phyloP scores from a whole-genome alignment of 129 eudicot species.

The Flaveria trinervia region DNA sequence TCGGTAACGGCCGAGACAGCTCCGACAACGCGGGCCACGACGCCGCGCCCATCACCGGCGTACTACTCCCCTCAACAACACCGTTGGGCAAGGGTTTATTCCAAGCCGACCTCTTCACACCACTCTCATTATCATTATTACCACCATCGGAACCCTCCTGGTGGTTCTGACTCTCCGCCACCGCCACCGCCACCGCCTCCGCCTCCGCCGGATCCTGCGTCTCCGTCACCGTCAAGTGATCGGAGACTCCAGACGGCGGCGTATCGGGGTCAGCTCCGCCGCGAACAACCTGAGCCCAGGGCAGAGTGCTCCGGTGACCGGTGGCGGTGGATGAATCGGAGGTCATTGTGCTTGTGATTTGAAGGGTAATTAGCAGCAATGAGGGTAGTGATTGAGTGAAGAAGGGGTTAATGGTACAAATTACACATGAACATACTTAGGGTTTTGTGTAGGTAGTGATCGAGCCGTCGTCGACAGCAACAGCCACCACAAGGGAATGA shows the following conservation, averaged over 20 bases:
- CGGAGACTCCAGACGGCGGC: conserved; percentile 6
- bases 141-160: conserved; percentile 25
- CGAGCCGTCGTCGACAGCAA: conserved; percentile 31
- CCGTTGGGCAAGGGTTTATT: conserved; percentile 50
- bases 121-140: conserved; percentile 34
- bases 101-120: conserved; percentile 59
- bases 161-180: neutral
- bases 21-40: conserved; percentile 82
- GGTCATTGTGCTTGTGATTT: conserved; percentile 13
- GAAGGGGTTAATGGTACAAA: neutral
- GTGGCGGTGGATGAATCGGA: conserved; percentile 30
- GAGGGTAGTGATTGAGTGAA: conserved; percentile 15
- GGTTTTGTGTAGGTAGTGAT: conserved; percentile 31
- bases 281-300: conserved; percentile 58
- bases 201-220: conserved; percentile 12
- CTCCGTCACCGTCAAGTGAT: neutral
- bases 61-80: conserved; percentile 38
- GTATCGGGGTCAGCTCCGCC: conserved; percentile 36
- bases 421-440: conserved; percentile 27
- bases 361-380: conserved; percentile 13
- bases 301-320: conserved; percentile 19
- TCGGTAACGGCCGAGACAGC: conserved; percentile 39
- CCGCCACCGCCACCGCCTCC: neutral
- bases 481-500: conserved; percentile 35
- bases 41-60: conserved; percentile 52